Conservation (phyloP, 257 asterid species). For the Fraxinus anomala region DNA sequence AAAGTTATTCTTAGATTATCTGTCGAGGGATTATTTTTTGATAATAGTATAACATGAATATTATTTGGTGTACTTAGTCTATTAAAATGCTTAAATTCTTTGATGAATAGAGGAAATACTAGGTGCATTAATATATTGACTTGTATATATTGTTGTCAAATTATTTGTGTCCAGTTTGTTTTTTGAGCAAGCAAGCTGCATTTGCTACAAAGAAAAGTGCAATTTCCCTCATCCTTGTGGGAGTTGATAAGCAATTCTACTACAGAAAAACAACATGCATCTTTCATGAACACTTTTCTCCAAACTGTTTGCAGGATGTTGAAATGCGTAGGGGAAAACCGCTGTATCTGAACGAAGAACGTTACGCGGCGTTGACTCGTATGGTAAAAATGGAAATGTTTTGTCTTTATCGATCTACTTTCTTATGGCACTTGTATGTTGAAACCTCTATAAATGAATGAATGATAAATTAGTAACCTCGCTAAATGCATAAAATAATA, state of each 20-base stretch:
- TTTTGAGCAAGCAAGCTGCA: constrained; percentile 6
- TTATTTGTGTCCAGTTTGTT: constrained; percentile 21
- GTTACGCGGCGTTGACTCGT: constrained; percentile 81
- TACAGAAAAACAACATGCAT: constrained; percentile 7
- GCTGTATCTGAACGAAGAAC: constrained; percentile 81
- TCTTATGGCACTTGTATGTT: not conserved
- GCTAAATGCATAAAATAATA: not conserved
- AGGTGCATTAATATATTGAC: not conserved
- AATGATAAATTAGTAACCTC: not conserved
- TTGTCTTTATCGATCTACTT: not conserved
- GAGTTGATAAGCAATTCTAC: constrained; percentile 7
- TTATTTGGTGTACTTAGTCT: not conserved
- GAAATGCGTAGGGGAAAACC: constrained; percentile 92
- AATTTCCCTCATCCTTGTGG: not conserved
- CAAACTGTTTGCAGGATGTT: constrained; percentile 61
- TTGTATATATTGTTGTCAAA: not conserved
- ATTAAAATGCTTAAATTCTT: constrained; percentile 7
- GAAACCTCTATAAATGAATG: not conserved
- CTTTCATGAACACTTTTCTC: constrained; percentile 6
- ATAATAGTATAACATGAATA: not conserved
- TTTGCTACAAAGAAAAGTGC: not conserved
- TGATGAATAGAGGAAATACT: constrained; percentile 1
- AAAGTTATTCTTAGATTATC: not conserved
- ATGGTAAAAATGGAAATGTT: constrained; percentile 58
- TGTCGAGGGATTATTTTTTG: not conserved